Evolutionary conservation across 208 protist species (phyloP).

Genomic region (Crithidia expoeki): DNA sequence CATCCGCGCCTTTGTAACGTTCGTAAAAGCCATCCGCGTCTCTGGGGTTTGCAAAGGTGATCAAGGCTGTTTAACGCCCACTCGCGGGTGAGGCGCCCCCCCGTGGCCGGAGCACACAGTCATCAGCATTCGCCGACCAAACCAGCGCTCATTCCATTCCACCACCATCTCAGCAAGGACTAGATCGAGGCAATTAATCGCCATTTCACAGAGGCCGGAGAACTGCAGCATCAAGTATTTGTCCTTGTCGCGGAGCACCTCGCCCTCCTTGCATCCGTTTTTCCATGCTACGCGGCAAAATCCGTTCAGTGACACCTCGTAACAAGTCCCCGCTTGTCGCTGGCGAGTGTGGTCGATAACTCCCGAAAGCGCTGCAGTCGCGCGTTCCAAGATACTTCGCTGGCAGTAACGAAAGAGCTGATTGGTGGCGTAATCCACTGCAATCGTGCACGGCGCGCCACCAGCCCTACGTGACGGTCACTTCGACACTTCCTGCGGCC

Average conservation of each 20-base stretch:
- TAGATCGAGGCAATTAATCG: constrained; percentile 11
- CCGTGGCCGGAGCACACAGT: constrained; percentile 12
- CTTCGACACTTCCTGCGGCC: constrained; percentile 1
- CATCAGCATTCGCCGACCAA: constrained; percentile 2
- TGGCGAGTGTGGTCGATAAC: neutral
- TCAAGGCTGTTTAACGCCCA: constrained; percentile 2
- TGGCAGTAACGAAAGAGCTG: neutral
- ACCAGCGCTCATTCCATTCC: constrained; percentile 7
- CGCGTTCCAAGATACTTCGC: neutral
- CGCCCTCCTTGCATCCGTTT: neutral
- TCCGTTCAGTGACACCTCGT: constrained; percentile 11
- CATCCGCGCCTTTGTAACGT: neutral
- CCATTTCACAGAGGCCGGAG: neutral
- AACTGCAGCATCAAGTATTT: constrained; percentile 20
- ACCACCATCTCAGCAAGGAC: constrained; percentile 11
- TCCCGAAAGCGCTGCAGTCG: neutral
- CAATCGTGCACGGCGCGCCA: neutral
- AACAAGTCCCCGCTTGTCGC: constrained; percentile 3
- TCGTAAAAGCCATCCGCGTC: constrained; percentile 3
- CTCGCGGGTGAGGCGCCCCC: constrained; percentile 2
- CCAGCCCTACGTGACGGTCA: constrained; percentile 9
- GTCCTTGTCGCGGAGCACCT: constrained; percentile 17
- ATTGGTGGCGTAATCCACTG: neutral
- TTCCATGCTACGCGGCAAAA: constrained; percentile 11
- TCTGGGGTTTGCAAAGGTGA: constrained; percentile 9